Conservation (phyloP, 768 basidiomycete species). For the Tricholoma terreum region DNA sequence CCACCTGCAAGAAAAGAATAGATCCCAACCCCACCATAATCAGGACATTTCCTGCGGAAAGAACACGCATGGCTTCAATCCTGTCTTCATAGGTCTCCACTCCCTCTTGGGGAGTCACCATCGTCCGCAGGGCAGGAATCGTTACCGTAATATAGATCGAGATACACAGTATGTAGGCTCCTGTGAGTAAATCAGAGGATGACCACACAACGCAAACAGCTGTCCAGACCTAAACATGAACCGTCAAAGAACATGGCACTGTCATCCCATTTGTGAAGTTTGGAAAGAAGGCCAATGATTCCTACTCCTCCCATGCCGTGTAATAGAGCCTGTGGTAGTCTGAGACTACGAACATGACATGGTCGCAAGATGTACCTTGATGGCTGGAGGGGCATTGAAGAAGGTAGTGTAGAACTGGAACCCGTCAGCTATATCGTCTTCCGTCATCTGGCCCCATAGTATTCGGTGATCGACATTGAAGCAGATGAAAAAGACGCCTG, state of each 20-base stretch:
- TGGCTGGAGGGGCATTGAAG: slow-evolving; percentile 88
- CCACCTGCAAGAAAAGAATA: slow-evolving; percentile 72
- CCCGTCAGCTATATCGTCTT: slow-evolving; percentile 68
- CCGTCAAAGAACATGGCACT: slow-evolving; percentile 96
- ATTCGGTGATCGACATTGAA: slow-evolving; percentile 86
- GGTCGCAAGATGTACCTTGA: slow-evolving; percentile 59
- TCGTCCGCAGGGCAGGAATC: slow-evolving; percentile 72
- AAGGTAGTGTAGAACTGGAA: slow-evolving; percentile 92
- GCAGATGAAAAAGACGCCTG: slow-evolving; percentile 81
- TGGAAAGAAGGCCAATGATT: slow-evolving; percentile 68
- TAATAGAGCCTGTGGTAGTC: slow-evolving; percentile 62
- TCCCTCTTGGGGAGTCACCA: slow-evolving; percentile 55
- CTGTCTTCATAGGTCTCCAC: slow-evolving; percentile 62
- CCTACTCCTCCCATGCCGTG: slow-evolving; percentile 84
- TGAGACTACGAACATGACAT: neutral
- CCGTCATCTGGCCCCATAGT: slow-evolving; percentile 65
- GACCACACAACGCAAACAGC: neutral
- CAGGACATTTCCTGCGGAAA: slow-evolving; percentile 86
- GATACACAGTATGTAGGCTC: slow-evolving; percentile 69
- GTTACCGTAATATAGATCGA: slow-evolving; percentile 83
- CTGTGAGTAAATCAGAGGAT: slow-evolving; percentile 34
- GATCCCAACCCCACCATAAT: slow-evolving; percentile 65
- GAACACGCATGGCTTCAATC: slow-evolving; percentile 73
- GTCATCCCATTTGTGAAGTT: slow-evolving; percentile 86
- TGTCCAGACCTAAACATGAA: slow-evolving; percentile 68